These are phyloP conservation scores for Coffea humblotiana DNA, from an alignment of 305 asterid species.

Conservation along the genomic window DNA sequence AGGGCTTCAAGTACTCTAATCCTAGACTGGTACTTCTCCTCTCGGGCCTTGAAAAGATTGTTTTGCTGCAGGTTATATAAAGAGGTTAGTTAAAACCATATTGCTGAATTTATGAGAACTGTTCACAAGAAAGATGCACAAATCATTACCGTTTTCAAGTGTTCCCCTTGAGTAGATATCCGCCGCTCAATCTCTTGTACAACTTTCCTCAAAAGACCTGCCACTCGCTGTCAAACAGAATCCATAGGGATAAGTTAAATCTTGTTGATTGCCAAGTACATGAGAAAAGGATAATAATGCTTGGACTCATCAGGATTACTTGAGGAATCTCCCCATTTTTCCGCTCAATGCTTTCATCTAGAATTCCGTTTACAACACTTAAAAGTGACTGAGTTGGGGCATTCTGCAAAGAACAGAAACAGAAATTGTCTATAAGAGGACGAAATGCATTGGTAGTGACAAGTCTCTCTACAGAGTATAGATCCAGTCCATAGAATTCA, in stretches of 20 bases:
- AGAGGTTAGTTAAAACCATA: conserved; percentile 4
- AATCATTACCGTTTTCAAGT: conserved; percentile 64
- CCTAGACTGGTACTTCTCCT: conserved; percentile 94
- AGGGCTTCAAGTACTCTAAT: conserved; percentile 93
- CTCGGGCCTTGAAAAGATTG: conserved; percentile 83
- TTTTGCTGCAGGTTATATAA: conserved; percentile 61
- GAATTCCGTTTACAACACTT: conserved; percentile 75
- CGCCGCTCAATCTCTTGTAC: conserved; percentile 96
- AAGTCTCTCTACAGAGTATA: not conserved
- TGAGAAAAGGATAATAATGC: not conserved
- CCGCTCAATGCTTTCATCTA: conserved; percentile 83
- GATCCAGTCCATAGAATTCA: conserved; percentile 1
- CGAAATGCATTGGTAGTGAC: not conserved
- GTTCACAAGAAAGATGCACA: conserved; percentile 4
- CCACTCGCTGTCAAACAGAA: conserved; percentile 63
- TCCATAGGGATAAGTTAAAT: conserved; percentile 21
- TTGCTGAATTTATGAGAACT: conserved; percentile 5
- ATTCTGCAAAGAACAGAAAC: conserved; percentile 50
- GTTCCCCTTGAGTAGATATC: conserved; percentile 91
- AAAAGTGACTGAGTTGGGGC: conserved; percentile 92
- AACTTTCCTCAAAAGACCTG: conserved; percentile 81
- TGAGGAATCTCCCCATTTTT: conserved; percentile 91
- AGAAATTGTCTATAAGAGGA: conserved; percentile 19
- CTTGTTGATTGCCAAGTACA: conserved; percentile 5
- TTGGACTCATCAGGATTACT: conserved; percentile 34